Percentiles rank a stretch among this genome's conserved stretches.
Conservation (phyloP, 2,329 filamentous ascomycete genomes). For the Neophaeococcomyces aloes region DNA sequence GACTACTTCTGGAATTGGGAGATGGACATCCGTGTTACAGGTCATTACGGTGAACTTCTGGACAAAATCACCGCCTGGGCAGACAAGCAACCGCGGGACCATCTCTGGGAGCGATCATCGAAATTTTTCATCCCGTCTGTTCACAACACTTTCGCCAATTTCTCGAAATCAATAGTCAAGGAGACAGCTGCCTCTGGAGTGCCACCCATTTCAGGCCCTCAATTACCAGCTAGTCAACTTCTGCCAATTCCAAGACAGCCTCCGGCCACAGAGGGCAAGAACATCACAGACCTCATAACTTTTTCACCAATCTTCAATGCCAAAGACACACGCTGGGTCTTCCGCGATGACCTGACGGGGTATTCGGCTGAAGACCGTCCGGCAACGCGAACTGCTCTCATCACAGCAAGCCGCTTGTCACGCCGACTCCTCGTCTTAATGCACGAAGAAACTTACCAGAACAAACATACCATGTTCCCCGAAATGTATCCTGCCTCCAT, state of each 20-base stretch:
- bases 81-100: conserved; percentile 54
- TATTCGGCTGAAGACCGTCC: conserved; percentile 44
- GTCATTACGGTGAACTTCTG: conserved; percentile 63
- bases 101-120: conserved; percentile 67
- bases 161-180: conserved; percentile 10
- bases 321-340: conserved; percentile 60
- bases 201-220: conserved; percentile 16
- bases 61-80: conserved; percentile 57
- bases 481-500: conserved; percentile 68
- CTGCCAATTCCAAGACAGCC: conserved; percentile 15
- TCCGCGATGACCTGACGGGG: conserved; percentile 59
- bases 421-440: conserved; percentile 57
- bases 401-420: conserved; percentile 59
- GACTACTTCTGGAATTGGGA: conserved; percentile 62
- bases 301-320: conserved; percentile 69
- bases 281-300: conserved; percentile 65
- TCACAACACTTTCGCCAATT: conserved; percentile 14
- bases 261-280: conserved; percentile 23
- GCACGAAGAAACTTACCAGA: conserved; percentile 61
- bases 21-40: conserved; percentile 56
- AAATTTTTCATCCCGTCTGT: conserved; percentile 62
- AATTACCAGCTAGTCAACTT: conserved; percentile 11
- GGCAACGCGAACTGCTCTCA: conserved; percentile 59
- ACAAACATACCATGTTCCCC: conserved; percentile 62
- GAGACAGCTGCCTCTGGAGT: conserved; percentile 9